Percentiles rank a stretch among this genome's conserved stretches.
These are phyloP conservation scores for Raffaelea ambrosiae DNA, from an alignment of 2,329 filamentous ascomycete species.

Conservation along the genomic window DNA sequence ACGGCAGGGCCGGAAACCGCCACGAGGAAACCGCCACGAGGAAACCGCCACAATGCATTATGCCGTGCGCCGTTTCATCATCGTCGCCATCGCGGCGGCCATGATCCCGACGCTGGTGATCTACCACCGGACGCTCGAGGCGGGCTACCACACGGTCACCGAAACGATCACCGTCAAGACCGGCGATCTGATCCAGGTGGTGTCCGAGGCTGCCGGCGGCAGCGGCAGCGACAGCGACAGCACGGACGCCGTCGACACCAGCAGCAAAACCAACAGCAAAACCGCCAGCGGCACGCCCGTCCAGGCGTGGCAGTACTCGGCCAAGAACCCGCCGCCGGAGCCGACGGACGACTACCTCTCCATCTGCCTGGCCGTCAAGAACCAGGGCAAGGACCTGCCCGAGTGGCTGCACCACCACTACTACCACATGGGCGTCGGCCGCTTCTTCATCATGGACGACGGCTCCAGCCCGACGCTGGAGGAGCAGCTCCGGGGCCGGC, in stretches of 20 bases:
- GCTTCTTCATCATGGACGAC: constrained; percentile 11
- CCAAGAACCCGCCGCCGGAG: background rate
- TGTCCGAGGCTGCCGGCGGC: background rate
- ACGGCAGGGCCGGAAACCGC: too few species aligned
- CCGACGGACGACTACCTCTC: constrained; percentile 9
- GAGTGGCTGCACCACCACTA: constrained; percentile 11
- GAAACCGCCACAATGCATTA: background rate
- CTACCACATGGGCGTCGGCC: constrained; percentile 12
- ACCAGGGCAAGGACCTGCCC: constrained; percentile 9
- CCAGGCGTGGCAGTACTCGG: background rate
- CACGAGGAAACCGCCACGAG: too few species aligned
- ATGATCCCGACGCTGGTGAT: background rate
- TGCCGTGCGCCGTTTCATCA: background rate
- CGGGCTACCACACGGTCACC: background rate
- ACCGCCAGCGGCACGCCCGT: background rate
- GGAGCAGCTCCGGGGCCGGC: too few species aligned
- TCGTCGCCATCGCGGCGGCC: background rate
- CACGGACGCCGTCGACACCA: constrained; percentile 39
- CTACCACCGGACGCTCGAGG: background rate
- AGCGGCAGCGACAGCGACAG: constrained; percentile 54
- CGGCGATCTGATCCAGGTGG: background rate
- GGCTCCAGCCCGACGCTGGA: constrained; percentile 7
- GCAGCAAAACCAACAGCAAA: background rate
- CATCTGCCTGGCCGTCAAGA: constrained; percentile 7
- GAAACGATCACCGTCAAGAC: background rate